phyloP scores from a whole-genome alignment of 306 rosid genomes.

The Dryas alaskensis region DNA sequence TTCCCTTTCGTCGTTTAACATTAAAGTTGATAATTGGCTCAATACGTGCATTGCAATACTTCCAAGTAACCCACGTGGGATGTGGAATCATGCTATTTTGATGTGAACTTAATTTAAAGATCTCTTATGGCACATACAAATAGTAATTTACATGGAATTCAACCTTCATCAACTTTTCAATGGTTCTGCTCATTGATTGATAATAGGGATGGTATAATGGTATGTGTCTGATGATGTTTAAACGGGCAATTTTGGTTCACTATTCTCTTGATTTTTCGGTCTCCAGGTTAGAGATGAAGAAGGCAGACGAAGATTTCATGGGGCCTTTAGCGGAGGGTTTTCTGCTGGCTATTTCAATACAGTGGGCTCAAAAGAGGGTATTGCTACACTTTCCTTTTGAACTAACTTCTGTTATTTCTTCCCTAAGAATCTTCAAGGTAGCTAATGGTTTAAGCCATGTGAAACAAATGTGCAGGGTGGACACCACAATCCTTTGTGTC shows the following conservation, averaged over 20 bases:
- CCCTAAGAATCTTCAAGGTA: slow-evolving; percentile 1
- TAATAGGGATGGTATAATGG: neutral
- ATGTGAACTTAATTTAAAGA: neutral
- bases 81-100: neutral
- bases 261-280: slow-evolving; percentile 3
- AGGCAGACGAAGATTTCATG: slow-evolving; percentile 98
- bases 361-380: slow-evolving; percentile 94
- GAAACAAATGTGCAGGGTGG: slow-evolving; percentile 73
- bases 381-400: slow-evolving; percentile 3
- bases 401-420: slow-evolving; percentile 14
- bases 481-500: slow-evolving; percentile 85
- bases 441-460: slow-evolving; percentile 23
- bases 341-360: slow-evolving; percentile 94
- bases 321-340: slow-evolving; percentile 91
- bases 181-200: neutral
- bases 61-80: neutral
- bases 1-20: neutral
- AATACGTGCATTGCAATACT: neutral
- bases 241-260: neutral
- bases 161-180: neutral
- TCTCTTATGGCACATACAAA: neutral
- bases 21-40: neutral
- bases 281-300: slow-evolving; percentile 90
- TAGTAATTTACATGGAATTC: neutral
- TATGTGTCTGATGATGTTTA: neutral